These are phyloP conservation scores for Wakefieldia striispora DNA, from an alignment of 768 basidiomycete species.

Conservation along the genomic window DNA sequence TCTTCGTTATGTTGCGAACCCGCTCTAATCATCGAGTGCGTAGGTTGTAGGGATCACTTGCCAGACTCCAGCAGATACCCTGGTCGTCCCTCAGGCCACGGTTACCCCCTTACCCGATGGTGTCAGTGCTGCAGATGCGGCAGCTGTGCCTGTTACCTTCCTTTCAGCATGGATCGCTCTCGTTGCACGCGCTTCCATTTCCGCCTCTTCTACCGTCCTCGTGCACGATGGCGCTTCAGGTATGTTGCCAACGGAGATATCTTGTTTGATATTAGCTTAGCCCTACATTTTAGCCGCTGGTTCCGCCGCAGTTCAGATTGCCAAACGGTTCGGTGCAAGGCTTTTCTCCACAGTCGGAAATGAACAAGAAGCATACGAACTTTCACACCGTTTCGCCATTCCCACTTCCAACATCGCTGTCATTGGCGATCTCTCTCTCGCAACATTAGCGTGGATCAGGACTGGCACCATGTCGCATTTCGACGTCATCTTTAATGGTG, in stretches of 20 bases:
- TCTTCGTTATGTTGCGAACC: neutral
- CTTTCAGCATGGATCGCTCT: conserved; percentile 30
- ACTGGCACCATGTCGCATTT: conserved; percentile 15
- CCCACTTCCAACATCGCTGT: conserved; percentile 8
- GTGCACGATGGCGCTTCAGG: conserved; percentile 28
- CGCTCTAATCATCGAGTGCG: neutral
- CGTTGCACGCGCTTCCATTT: conserved; percentile 15
- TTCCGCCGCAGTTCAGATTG: conserved; percentile 26
- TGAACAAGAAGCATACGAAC: conserved; percentile 10
- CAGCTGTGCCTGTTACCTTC: conserved; percentile 20
- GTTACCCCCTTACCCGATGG: conserved; percentile 15
- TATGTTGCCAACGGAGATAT: neutral
- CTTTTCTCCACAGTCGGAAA: conserved; percentile 22
- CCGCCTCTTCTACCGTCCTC: conserved; percentile 22
- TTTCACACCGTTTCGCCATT: conserved; percentile 14
- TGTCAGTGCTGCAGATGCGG: conserved; percentile 16
- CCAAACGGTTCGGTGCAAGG: conserved; percentile 18
- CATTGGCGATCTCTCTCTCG: conserved; percentile 12
- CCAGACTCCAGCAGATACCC: conserved; percentile 13
- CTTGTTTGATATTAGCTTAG: neutral
- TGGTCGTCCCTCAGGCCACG: conserved; percentile 14
- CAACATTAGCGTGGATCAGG: conserved; percentile 10
- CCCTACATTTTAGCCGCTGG: conserved; percentile 16
- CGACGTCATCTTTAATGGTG: conserved; percentile 25
- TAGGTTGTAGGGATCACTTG: conserved; percentile 21